Conservation (phyloP, 164 flowering plant genomes). For the Tetrastigma voinierianum region DNA sequence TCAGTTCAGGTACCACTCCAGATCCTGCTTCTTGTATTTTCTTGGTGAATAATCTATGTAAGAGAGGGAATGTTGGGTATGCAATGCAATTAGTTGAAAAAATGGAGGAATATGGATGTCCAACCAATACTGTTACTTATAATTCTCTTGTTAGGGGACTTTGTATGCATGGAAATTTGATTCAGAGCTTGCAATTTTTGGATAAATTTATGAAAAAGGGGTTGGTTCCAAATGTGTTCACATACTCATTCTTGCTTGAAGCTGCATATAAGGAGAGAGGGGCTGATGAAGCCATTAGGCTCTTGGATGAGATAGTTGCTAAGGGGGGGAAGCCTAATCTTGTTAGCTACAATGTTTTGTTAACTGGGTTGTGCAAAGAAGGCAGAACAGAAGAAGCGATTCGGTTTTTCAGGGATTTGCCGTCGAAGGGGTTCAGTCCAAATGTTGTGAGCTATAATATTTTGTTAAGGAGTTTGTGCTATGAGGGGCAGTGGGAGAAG, state of each 20-base stretch:
- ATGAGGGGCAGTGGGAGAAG: conserved; percentile 72
- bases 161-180: conserved; percentile 63
- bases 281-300: conserved; percentile 67
- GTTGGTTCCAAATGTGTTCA: conserved; percentile 68
- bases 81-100: conserved; percentile 86
- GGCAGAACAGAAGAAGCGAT: conserved; percentile 73
- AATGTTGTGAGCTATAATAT: conserved; percentile 88
- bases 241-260: conserved; percentile 79
- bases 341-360: conserved; percentile 82
- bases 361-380: conserved; percentile 87
- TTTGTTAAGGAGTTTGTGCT: conserved; percentile 64
- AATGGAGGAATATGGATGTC: conserved; percentile 74
- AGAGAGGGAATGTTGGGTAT: conserved; percentile 68
- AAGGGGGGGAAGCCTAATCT: conserved; percentile 81
- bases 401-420: conserved; percentile 56
- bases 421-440: conserved; percentile 67
- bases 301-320: conserved; percentile 67
- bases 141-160: conserved; percentile 82
- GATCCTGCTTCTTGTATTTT: conserved; percentile 60
- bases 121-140: conserved; percentile 57
- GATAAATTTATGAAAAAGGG: conserved; percentile 69
- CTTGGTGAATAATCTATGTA: conserved; percentile 73
- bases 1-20: conserved; percentile 54
- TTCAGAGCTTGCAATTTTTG: conserved; percentile 62
- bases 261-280: conserved; percentile 85